Base-by-base conservation (phyloP, 257 asterid species). In the Solanum verrucosum region DNA sequence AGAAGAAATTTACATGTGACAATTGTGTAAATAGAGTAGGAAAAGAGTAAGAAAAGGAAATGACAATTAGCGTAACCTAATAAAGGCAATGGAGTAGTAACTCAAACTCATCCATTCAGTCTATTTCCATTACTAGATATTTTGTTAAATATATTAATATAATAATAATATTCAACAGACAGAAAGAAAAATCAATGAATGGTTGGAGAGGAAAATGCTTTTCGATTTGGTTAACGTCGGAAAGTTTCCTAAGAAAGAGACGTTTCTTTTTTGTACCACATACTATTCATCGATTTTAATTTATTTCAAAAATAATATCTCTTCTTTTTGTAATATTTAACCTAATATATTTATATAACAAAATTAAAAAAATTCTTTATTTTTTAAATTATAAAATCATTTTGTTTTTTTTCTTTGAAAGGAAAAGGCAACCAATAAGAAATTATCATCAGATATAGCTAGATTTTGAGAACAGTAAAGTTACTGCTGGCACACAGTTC, bases 201-300 rank as follows among this genome's bases (percentile, higher is more conserved):
- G 81, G 42, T 29, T 59, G 38, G 52, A 56, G 63, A 77, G 34
- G 42, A 38, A 74, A 40, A 67, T 87, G 88, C 90, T 89, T 91
- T 91, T 91, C 90, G 91, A 91, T 91, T 91, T 89, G 88, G 91
- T 84, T 91, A 91, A 91, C 92, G 91, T 91, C 90, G 90, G 88
- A 89, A 89, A 87, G 91, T 89, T 86, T 88, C 74, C 89, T 83
- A 87, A 85, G 91, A 91, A 87, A 91, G 87, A 85, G 92, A 91
- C 84, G 83, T 73, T 89, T 87, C 85, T 84, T 71, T 72, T 46
- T 67, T 7, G 25, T 59, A 20, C 25, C n/a, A 56, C n/a, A 20
- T 5, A 9, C 70, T 63, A 5, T 2, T 9, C 15, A 2, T 63
- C 7, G 13, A 9, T 63, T 63, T 23, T 63, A 9, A 9, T 23